Evolutionary conservation across 2,329 filamentous ascomycete genomes (phyloP), one percentile per base, ranked within the genome.

Genomic region (Cordyceps pruinosa): DNA sequence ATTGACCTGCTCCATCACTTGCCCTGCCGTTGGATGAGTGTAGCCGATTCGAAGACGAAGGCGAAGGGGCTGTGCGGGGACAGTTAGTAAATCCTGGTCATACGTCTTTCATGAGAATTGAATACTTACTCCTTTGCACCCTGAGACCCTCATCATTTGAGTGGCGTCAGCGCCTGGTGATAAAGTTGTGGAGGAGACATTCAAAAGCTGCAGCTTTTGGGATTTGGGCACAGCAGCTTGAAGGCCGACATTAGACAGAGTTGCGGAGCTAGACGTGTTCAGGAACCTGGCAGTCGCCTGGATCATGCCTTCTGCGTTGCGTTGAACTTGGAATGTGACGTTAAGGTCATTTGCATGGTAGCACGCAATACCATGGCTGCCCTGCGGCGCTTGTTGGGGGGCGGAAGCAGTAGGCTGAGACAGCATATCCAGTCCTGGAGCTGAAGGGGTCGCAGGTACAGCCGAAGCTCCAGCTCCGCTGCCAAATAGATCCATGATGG

Each of bases 211-310:
- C 66, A 99, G 75, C 70, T 94, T 96, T 74, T 99, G 94, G 45
- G 89, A 90, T 75, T 97, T 99, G 9, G 94, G 94, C 55, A 99
- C 94, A 1, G 94, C 94, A 44, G 93, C 94, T 71, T 99, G 94
- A 62, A 99, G 72, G 26, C 89, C 90, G 30, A 97, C 89, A 46
- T 82, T 83, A 17, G 85, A 85, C 49, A 97, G 77, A 15, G 77
- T 74, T 15, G 79, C 80, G 30, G 87, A 83, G 58, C 79, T 78
- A 15, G 86, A 87, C 0, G 75, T 82, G 71, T 97, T 97, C 39
- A 82, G 83, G 78, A 99, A 99, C 9, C 86, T 85, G 17, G 91
- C 91, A 50, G 87, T 78, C 7, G 96, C 86, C 68, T 96, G 91
- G 21, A 96, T 86, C 9, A 84, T 83, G 46, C 86, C 85, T 66